Conservation (phyloP, 495 filamentous ascomycete genomes). For the Clavariopsis aquatica region DNA sequence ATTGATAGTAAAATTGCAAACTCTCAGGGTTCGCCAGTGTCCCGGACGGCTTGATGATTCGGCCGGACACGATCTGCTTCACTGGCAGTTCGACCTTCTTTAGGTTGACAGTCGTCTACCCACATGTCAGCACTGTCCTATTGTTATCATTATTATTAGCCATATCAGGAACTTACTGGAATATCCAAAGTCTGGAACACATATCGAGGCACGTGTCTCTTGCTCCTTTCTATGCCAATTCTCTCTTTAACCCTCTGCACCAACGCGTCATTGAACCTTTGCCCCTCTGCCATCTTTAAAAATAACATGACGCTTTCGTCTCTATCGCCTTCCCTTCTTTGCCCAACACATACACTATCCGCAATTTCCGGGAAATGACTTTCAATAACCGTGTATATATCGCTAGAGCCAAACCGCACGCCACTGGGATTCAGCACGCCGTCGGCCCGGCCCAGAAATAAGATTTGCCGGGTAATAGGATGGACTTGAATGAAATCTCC, state of each 20-base stretch:
- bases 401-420: conserved; percentile 82
- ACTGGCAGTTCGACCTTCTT: conserved; percentile 87
- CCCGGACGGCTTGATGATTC: conserved; percentile 70
- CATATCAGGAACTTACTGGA: conserved; percentile 62
- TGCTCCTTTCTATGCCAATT: conserved; percentile 64
- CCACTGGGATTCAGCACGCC: conserved; percentile 87
- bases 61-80: conserved; percentile 79
- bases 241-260: conserved; percentile 61
- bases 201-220: conserved; percentile 74
- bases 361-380: conserved; percentile 60
- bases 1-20: conserved; percentile 76
- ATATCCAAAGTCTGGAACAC: conserved; percentile 80
- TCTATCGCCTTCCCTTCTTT: conserved; percentile 63
- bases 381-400: conserved; percentile 77
- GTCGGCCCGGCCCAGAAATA: conserved; percentile 80
- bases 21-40: conserved; percentile 75
- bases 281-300: conserved; percentile 66
- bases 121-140: background rate
- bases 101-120: conserved; percentile 73
- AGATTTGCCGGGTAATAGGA: conserved; percentile 62
- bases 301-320: conserved; percentile 80
- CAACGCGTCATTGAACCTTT: conserved; percentile 56
- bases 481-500: conserved; percentile 76
- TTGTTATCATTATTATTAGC: background rate
- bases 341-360: conserved; percentile 75